Evolutionary conservation across 108 stramenopile genomes (phyloP).

Genomic region (Cylindrotheca fusiformis): DNA sequence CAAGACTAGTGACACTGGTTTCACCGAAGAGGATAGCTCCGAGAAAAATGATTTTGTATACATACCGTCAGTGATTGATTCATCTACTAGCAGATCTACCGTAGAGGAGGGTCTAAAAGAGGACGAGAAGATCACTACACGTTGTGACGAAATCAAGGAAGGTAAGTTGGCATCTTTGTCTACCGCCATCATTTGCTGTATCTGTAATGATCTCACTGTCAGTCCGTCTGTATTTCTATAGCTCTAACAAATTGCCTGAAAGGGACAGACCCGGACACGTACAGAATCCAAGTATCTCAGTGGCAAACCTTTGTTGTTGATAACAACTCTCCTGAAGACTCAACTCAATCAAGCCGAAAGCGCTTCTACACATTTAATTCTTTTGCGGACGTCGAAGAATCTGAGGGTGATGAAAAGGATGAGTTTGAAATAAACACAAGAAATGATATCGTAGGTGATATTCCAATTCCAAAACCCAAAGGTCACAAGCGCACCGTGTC

Average conservation of each 20-base stretch:
- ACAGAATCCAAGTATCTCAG: slow-evolving; percentile 9
- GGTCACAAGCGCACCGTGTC: neutral
- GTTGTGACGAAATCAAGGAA: too few species aligned
- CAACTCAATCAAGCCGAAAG: neutral
- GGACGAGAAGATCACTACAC: too few species aligned
- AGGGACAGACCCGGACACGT: neutral
- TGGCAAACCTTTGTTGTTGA: slow-evolving; percentile 12
- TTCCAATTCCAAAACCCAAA: neutral
- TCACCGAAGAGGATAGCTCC: too few species aligned
- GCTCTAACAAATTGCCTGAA: neutral
- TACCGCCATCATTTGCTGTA: too few species aligned
- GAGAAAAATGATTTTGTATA: too few species aligned
- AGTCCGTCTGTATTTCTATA: too few species aligned
- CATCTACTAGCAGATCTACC: too few species aligned
- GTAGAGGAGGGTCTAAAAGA: too few species aligned
- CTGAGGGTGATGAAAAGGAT: neutral
- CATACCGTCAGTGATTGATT: too few species aligned
- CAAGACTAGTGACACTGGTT: too few species aligned
- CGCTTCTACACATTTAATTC: neutral
- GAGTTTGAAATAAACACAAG: neutral
- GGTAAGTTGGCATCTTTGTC: too few species aligned
- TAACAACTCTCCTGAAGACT: neutral
- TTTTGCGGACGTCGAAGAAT: neutral
- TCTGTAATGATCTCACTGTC: too few species aligned
- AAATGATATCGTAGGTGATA: neutral